phyloP scores from a whole-genome alignment of 768 basidiomycete genomes.

The Leccinellum luteum region DNA sequence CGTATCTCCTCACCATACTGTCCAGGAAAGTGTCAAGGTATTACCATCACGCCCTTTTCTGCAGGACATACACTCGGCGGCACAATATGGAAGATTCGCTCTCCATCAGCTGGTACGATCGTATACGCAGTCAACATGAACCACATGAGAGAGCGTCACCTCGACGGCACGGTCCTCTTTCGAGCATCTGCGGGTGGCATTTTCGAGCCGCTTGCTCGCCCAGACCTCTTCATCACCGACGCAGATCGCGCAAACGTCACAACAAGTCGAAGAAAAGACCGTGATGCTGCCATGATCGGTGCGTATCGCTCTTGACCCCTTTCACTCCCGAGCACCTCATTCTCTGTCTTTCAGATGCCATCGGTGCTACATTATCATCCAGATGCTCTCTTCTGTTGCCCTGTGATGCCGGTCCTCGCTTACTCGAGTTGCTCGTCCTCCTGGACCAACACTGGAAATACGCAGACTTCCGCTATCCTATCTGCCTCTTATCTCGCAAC shows the following conservation, averaged over 20 bases:
- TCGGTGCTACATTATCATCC: slow-evolving; percentile 81
- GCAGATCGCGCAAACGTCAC: slow-evolving; percentile 81
- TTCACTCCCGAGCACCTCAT: background rate
- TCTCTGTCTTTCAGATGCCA: slow-evolving; percentile 57
- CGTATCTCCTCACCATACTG: slow-evolving; percentile 2
- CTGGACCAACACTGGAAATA: slow-evolving; percentile 98
- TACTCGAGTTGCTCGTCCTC: slow-evolving; percentile 92
- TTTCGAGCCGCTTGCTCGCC: slow-evolving; percentile 83
- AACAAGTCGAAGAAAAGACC: slow-evolving; percentile 84
- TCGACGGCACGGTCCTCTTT: slow-evolving; percentile 90
- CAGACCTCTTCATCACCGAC: slow-evolving; percentile 92
- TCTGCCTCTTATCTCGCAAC: slow-evolving; percentile 90
- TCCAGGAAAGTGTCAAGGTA: slow-evolving; percentile 83
- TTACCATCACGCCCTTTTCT: slow-evolving; percentile 93
- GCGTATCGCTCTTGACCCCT: slow-evolving; percentile 16
- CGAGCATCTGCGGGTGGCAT: slow-evolving; percentile 71
- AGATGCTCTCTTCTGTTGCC: slow-evolving; percentile 85
- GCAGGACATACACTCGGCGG: slow-evolving; percentile 96
- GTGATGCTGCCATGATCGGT: slow-evolving; percentile 89
- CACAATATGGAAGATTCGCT: slow-evolving; percentile 98
- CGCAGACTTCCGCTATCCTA: slow-evolving; percentile 77
- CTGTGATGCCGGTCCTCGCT: slow-evolving; percentile 90
- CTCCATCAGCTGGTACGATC: slow-evolving; percentile 93
- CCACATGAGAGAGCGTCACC: slow-evolving; percentile 92
- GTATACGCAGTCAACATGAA: slow-evolving; percentile 95